Percentiles rank a stretch among this genome's conserved stretches.
These are phyloP conservation scores for Exidia glandulosa DNA, from an alignment of 768 basidiomycete genomes.

Conservation along the genomic window DNA sequence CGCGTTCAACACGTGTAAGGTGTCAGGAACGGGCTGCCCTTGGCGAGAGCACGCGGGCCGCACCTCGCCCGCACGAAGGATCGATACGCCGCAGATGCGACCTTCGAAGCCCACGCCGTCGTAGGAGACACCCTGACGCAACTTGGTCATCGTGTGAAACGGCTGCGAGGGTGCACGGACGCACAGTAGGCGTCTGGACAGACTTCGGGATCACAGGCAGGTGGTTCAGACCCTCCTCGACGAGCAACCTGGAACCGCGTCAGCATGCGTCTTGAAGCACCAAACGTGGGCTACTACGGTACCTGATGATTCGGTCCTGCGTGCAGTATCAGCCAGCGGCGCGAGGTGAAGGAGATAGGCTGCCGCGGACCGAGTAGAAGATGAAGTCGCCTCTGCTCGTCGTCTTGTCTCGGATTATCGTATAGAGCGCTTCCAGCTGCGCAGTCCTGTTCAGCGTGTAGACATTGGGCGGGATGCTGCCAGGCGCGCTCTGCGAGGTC, in stretches of 20 bases:
- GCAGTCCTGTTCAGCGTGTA: conserved; percentile 81
- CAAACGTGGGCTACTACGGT: not conserved
- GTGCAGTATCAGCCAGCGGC: not conserved
- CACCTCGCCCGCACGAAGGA: conserved; percentile 87
- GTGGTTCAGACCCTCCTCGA: conserved; percentile 84
- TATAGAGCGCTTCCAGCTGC: conserved; percentile 91
- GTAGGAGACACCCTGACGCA: conserved; percentile 59
- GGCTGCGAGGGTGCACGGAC: not conserved
- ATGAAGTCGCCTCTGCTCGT: conserved; percentile 90
- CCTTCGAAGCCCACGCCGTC: conserved; percentile 93
- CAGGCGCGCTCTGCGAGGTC: conserved; percentile 25
- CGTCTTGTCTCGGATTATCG: conserved; percentile 83
- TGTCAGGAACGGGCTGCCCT: not conserved
- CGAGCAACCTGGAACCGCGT: conserved; percentile 37
- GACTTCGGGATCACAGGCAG: conserved; percentile 64
- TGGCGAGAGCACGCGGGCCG: conserved; percentile 7
- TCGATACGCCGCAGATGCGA: conserved; percentile 93
- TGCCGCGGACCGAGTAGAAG: conserved; percentile 89
- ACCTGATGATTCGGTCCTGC: not conserved
- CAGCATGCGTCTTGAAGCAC: not conserved
- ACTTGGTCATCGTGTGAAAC: conserved; percentile 5
- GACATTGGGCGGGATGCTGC: conserved; percentile 63
- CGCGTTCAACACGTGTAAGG: not conserved
- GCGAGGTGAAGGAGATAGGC: conserved; percentile 35
- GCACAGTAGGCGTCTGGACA: conserved; percentile 73